Evolutionary conservation across 176 grass and related monocot genomes (phyloP).

Genomic region (Aegilops tauschii): DNA sequence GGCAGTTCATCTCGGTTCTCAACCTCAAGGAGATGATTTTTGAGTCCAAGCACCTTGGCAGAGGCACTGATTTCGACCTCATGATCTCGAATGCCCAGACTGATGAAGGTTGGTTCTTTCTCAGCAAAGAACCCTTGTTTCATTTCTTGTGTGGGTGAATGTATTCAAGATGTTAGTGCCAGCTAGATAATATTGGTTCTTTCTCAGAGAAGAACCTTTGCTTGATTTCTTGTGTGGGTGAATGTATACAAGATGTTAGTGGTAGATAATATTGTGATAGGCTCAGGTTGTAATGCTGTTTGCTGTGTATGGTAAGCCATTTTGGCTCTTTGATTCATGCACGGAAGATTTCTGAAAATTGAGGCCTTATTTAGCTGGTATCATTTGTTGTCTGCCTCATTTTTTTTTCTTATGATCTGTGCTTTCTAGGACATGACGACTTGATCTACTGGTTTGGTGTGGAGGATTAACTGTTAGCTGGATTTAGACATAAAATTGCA

Average conservation of each 20-base stretch:
- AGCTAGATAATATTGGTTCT: constrained; percentile 40
- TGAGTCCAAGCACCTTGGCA: constrained; percentile 93
- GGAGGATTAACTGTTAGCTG: not conserved
- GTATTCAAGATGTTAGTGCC: not conserved
- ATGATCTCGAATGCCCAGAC: constrained; percentile 96
- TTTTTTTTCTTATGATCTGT: not conserved
- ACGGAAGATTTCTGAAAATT: not conserved
- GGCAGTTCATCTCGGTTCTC: constrained; percentile 93
- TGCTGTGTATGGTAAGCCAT: constrained; percentile 12
- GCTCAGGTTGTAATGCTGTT: not conserved
- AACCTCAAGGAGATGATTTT: constrained; percentile 98
- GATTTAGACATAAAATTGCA: not conserved
- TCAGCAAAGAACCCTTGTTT: constrained; percentile 29
- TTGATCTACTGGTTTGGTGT: not conserved
- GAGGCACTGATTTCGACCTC: constrained; percentile 95
- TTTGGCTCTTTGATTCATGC: constrained; percentile 6
- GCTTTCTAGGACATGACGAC: not conserved
- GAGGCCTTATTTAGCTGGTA: constrained; percentile 2
- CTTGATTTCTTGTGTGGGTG: constrained; percentile 27
- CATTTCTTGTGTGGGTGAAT: constrained; percentile 26
- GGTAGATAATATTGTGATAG: not conserved
- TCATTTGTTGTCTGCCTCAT: not conserved
- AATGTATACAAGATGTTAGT: constrained; percentile 5
- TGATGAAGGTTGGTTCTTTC: constrained; percentile 86
- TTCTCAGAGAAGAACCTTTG: constrained; percentile 34